These are phyloP conservation scores for Fabrea salina DNA, from an alignment of 169 alveolate genomes.

Conservation along the genomic window DNA sequence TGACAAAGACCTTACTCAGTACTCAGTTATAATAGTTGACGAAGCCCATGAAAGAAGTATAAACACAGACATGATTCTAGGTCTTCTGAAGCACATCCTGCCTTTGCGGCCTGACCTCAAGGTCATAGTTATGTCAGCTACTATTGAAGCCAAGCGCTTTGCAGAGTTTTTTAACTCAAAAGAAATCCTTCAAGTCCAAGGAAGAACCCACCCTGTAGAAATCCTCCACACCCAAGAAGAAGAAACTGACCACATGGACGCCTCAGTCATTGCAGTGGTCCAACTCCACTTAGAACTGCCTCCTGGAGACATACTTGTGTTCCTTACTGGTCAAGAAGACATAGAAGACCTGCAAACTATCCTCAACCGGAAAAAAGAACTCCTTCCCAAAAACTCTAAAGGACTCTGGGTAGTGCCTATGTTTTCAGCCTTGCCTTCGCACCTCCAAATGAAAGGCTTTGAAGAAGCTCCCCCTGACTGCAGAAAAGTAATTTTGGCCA, in stretches of 20 bases:
- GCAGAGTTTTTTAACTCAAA: conserved; percentile 66
- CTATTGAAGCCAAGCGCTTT: conserved; percentile 83
- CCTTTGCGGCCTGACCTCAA: conserved; percentile 79
- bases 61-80: conserved; percentile 90
- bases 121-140: conserved; percentile 93
- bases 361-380: conserved; percentile 52
- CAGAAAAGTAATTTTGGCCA: conserved; percentile 87
- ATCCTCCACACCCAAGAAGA: conserved; percentile 73
- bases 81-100: conserved; percentile 78
- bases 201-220: conserved; percentile 82
- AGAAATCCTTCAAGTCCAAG: conserved; percentile 69
- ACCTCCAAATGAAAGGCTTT: conserved; percentile 54
- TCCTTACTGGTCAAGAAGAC: conserved; percentile 95
- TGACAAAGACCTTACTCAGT: conserved; percentile 74
- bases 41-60: conserved; percentile 96
- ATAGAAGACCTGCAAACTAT: conserved; percentile 84
- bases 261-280: conserved; percentile 60
- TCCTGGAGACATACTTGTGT: conserved; percentile 92
- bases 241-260: conserved; percentile 80
- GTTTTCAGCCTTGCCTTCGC: conserved; percentile 67
- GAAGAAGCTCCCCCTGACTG: conserved; percentile 33
- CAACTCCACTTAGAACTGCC: conserved; percentile 73
- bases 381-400: conserved; percentile 48
- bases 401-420: conserved; percentile 64
- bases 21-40: conserved; percentile 88